A percentile compares a stretch with the other conserved stretches of the same genome.
Evolutionary conservation across 2,329 filamentous ascomycete genomes (phyloP).

Genomic region (Fusarium sp.): DNA sequence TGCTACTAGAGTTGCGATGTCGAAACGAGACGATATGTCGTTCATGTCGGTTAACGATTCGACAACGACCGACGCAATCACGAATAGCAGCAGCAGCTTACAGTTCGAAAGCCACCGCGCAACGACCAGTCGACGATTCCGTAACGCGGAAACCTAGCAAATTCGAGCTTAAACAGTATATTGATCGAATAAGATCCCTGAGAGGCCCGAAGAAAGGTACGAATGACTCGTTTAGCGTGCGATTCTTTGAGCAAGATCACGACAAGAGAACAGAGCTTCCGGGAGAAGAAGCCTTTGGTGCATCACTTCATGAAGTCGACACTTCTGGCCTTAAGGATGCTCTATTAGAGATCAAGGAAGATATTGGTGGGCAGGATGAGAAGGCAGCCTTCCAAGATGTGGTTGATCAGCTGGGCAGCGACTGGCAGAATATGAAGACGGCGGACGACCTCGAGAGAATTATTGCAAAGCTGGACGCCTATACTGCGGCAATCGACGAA

Average conservation of each 20-base stretch:
- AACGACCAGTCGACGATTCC: constrained; percentile 23
- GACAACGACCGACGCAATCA: constrained; percentile 39
- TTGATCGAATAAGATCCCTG: constrained; percentile 44
- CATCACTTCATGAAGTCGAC: constrained; percentile 50
- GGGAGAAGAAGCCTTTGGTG: constrained; percentile 53
- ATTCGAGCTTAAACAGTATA: constrained; percentile 43
- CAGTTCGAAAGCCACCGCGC: constrained; percentile 42
- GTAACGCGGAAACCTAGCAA: constrained; percentile 40
- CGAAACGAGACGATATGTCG: constrained; percentile 51
- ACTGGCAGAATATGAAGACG: constrained; percentile 46
- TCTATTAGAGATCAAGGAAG: constrained; percentile 51
- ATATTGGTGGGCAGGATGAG: constrained; percentile 50
- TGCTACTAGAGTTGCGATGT: constrained; percentile 48
- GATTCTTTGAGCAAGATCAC: constrained; percentile 60
- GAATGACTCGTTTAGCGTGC: constrained; percentile 48
- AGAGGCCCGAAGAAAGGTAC: constrained; percentile 29
- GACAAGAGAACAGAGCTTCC: constrained; percentile 50
- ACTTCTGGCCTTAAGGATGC: constrained; percentile 50
- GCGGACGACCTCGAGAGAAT: constrained; percentile 49
- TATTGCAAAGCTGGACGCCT: constrained; percentile 47
- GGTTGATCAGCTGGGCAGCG: constrained; percentile 47
- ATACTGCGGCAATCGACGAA: constrained; percentile 49
- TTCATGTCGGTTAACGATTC: constrained; percentile 48
- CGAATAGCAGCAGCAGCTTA: constrained; percentile 47
- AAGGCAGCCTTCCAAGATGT: constrained; percentile 49